These are phyloP conservation scores for Polytolypa hystricis DNA, from an alignment of 2,329 filamentous ascomycete genomes.

Conservation along the genomic window DNA sequence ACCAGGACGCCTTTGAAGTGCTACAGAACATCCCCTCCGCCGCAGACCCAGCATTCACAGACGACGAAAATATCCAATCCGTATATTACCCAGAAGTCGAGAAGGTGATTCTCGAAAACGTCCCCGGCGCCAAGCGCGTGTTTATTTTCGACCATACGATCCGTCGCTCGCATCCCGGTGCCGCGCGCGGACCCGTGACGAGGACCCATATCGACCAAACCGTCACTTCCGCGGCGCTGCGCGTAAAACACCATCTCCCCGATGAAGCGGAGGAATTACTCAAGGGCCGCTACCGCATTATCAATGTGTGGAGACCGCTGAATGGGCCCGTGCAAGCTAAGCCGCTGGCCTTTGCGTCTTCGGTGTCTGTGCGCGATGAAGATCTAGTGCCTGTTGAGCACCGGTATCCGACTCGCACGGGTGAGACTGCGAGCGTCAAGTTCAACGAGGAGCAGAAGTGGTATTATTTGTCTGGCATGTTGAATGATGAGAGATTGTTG, in stretches of 20 bases:
- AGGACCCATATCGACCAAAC: slow-evolving; percentile 80
- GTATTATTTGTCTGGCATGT: slow-evolving; percentile 75
- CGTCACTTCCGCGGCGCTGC: slow-evolving; percentile 49
- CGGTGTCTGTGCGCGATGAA: slow-evolving; percentile 42
- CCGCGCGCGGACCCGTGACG: slow-evolving; percentile 57
- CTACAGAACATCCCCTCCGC: slow-evolving; percentile 45
- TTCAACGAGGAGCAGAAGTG: slow-evolving; percentile 55
- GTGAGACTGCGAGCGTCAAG: slow-evolving; percentile 62
- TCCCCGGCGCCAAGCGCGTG: slow-evolving; percentile 56
- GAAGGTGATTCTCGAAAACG: slow-evolving; percentile 52
- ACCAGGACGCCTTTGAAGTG: slow-evolving; percentile 64
- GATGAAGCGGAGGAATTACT: slow-evolving; percentile 58
- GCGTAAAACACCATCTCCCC: slow-evolving; percentile 57
- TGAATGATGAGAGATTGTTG: slow-evolving; percentile 57
- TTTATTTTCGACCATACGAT: slow-evolving; percentile 83
- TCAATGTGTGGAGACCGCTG: slow-evolving; percentile 75
- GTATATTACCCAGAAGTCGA: slow-evolving; percentile 83
- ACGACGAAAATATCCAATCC: slow-evolving; percentile 56
- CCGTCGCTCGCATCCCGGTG: slow-evolving; percentile 50
- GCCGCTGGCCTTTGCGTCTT: slow-evolving; percentile 49
- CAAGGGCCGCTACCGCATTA: slow-evolving; percentile 61
- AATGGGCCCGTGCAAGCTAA: slow-evolving; percentile 46
- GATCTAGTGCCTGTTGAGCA: slow-evolving; percentile 66
- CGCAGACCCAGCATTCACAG: slow-evolving; percentile 49
- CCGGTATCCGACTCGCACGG: slow-evolving; percentile 57